Evolutionary conservation across 2,329 filamentous ascomycete genomes (phyloP).

Genomic region (Pyricularia sp.): DNA sequence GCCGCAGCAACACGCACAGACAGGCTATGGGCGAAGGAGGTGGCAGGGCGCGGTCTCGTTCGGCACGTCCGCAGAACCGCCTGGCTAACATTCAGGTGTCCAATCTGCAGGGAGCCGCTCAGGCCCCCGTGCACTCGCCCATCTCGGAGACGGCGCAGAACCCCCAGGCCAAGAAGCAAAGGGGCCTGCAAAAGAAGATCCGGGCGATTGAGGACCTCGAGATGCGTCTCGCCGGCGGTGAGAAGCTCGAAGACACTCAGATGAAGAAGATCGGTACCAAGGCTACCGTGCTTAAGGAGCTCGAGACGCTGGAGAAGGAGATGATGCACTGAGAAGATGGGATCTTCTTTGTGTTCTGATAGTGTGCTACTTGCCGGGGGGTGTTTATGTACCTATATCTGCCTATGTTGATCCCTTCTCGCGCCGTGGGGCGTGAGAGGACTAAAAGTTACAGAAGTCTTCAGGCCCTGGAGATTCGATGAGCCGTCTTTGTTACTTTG

Average conservation of each 20-base stretch:
- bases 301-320: constrained; percentile 49
- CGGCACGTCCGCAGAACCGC: constrained; percentile 18
- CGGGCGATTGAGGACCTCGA: constrained; percentile 96
- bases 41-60: constrained; percentile 12
- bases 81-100: not conserved
- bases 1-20: constrained; percentile 39
- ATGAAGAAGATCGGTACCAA: constrained; percentile 97
- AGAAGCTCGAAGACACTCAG: constrained; percentile 97
- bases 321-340: not conserved
- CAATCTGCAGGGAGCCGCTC: not conserved
- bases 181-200: constrained; percentile 92
- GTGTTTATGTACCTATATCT: not conserved
- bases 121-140: not conserved
- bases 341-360: not conserved
- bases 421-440: not conserved
- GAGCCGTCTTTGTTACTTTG: not conserved
- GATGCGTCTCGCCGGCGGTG: constrained; percentile 87
- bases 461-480: not conserved
- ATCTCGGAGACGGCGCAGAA: constrained; percentile 22
- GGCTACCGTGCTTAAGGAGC: constrained; percentile 70
- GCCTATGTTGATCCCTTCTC: not conserved
- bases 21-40: constrained; percentile 1
- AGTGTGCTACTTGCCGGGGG: not conserved
- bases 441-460: not conserved
- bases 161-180: constrained; percentile 88